These are phyloP conservation scores for Pulveroboletus frians DNA, from an alignment of 768 basidiomycete species.

Conservation along the genomic window DNA sequence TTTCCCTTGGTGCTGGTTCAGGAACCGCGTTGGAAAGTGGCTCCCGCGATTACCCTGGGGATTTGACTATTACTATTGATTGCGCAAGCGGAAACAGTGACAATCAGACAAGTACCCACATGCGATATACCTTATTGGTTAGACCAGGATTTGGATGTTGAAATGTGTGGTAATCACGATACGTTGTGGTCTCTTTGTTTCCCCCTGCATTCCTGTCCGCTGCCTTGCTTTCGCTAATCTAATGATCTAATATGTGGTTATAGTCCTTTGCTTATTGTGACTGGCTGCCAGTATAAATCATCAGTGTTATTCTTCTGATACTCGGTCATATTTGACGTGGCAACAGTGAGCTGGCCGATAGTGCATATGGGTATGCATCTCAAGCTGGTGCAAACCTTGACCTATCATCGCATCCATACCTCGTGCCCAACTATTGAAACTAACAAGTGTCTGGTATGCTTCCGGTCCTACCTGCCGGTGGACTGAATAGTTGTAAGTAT, in stretches of 20 bases:
- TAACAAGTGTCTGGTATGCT: too few species aligned
- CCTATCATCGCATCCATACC: too few species aligned
- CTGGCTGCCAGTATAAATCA: not conserved
- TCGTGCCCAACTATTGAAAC: too few species aligned
- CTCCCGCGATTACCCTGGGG: constrained; percentile 18
- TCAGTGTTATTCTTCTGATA: not conserved
- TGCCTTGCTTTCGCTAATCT: constrained; percentile 11
- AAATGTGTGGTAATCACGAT: constrained; percentile 1
- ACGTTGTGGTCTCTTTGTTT: not conserved
- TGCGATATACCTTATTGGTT: constrained; percentile 17
- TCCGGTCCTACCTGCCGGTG: too few species aligned
- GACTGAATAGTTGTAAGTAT: too few species aligned
- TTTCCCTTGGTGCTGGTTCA: constrained; percentile 18
- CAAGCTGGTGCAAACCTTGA: too few species aligned
- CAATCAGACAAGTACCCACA: constrained; percentile 8
- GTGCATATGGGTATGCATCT: too few species aligned
- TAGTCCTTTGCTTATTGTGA: not conserved
- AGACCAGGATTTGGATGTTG: constrained; percentile 11
- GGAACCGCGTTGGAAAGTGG: constrained; percentile 8
- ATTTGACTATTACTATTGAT: constrained; percentile 11
- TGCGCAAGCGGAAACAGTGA: constrained; percentile 7
- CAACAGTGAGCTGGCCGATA: too few species aligned
- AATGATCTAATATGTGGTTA: constrained; percentile 11
- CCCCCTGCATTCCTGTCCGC: not conserved
- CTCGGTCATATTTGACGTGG: too few species aligned